Base-by-base conservation (phyloP, 345 rosid genomes). In the Lumnitzera littorea region DNA sequence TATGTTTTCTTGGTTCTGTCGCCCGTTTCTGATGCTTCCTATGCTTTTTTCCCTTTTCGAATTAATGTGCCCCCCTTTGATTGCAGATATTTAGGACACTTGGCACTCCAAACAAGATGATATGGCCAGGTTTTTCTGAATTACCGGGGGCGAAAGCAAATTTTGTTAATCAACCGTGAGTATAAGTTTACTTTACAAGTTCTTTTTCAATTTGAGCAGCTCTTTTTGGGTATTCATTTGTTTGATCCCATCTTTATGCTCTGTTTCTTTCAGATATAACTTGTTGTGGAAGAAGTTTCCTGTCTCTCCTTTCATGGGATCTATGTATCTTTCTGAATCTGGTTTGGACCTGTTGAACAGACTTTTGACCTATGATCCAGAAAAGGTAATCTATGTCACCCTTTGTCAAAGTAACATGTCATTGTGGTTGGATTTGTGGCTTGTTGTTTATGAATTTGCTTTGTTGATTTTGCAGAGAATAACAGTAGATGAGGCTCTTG, bases 221-320 rank as follows among this genome's bases (percentile, higher is more conserved):
- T 53, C 25, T 23, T 16, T 8, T 23, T 11, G 24, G 29, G 24
- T 15, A 23, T 56, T 13, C 57, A 46, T 29, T 64, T 53, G 55
- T 17, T 17, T 67, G 17, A 53, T 12, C 31, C 31, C 15, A 53
- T 31, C 29, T 20, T 11, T 59, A 43, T 12, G 13, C 25, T 59
- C 20, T 67, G 15, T 63, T 8, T 13, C 69, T 59, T 58, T 16
- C 85, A 89, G 96, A 74, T 74, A 75, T 70, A 92, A 87, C 73
- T 36, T 72, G 67, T 69, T 92, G 74, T 85, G 96, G 5, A 87
- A 76, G 76, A 89, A 80, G 75, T 92, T 89, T 68, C 98, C 96
- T 51, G 86, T 80, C 5, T 55, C 82, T 51, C 82, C 91, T 64
- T 89, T 89, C 67, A 85, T 73, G 1, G 96, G 91, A 52, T 77